Evolutionary conservation across 106 monocot genomes (phyloP), one percentile per base, ranked within the genome.

Genomic region (Apostasia shenzhenica): DNA sequence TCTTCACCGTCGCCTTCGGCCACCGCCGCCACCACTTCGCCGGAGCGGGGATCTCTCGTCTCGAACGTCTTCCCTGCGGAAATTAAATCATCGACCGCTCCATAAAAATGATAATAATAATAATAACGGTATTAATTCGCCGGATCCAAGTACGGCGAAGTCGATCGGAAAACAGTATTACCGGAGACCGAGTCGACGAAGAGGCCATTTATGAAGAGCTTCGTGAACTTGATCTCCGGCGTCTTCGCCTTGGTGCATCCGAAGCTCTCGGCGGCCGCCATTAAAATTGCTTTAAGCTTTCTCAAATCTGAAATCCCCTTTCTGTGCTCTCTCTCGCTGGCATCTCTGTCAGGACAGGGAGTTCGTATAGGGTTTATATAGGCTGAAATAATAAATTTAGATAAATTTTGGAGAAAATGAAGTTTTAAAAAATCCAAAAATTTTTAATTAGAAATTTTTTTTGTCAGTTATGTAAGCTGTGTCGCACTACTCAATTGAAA

Each of bases 171-270:
- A 26, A 26, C 26, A 26, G 26, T 26, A 57, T 8, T 67, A 88
- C 85, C 85, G 5, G 88, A 88, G 70, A 88, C 70, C 13, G 88
- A 71, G 78, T 91, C 87, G 14, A 85, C 78, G 76, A 91, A 87
- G 10, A 70, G 41, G 70, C 91, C 91, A 63, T 88, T 78, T 72
- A 91, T 85, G 82, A 91, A 91, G 74, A 91, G 84, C 85, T 85
- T 84, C 45, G 91, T 91, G 85, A 85, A 91, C 84, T 88, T 88
- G 50, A 91, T 80, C 53, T 87, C 80, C 2, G 91, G 85, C 5
- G 76, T 42, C 69, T 77, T 72, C 38, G 71, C 61, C 11, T 10
- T 59, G 1, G 26, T 8, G 14, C 52, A 49, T 11, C 72, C 76
- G 10, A 66, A 80, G 42, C 63, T 51, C 6, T 60, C 71, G 13